Base-by-base conservation (phyloP, 345 rosid species). In the Boechera stricta region DNA sequence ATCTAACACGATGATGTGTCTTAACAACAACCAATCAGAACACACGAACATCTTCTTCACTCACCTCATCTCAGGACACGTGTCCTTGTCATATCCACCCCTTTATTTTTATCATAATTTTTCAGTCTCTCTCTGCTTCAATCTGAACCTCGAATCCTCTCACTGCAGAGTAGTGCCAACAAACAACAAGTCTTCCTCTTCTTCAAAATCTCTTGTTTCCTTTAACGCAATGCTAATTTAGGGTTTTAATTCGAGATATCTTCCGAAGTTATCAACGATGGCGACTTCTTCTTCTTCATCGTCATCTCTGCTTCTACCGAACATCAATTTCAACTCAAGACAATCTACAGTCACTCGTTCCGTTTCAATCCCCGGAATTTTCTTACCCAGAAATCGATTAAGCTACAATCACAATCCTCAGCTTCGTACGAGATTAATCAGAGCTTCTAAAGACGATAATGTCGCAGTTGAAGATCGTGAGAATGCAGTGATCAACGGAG, bases 71-170 rank as follows among this genome's bases (percentile, higher is more conserved):
- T 10, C 5, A 2, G 13, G 86, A 88, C 92, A 92, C 91, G 96
- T 87, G 94, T 90, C 86, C 4, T 63, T 61, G 58, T 64, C 74
- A 36, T 56, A 62, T 82, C 97, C 98, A 92, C 88, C 79, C 84
- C 78, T 78, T 82, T 6, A 45, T 5, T 61, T 73, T 74, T 74
- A 76, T 45, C 38, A 60, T 12, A 4, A 1, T 11, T 7, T 31
- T 1, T 7, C 38, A 5, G 2, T 6, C 64, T 54, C 65, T 54
- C 58, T 57, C 12, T 44, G 59, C 12, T 42, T 62, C 75, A 31
- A 61, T 47, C 32, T 53, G 36, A 68, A 31, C 65, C 80, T 54
- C 58, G 15, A 41, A 60, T 13, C 12, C 74, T 75, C 74, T 71
- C 72, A 28, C 39, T 55, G 80, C 75, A 51, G 79, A 69, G 33